Conservation (phyloP, 75 land plant species). For the Isoetes taiwanensis region DNA sequence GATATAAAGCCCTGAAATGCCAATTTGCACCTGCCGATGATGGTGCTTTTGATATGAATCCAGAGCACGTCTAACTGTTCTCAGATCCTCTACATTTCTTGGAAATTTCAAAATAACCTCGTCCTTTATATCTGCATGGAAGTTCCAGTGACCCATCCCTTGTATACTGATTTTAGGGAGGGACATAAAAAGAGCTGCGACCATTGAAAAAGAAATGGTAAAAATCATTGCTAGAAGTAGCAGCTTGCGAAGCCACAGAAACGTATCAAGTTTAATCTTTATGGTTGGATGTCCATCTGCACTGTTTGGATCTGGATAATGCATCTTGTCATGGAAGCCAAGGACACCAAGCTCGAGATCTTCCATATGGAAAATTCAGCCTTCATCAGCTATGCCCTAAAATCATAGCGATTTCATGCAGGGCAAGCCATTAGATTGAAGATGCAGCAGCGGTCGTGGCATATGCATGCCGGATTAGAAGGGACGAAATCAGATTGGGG, state of each 20-base stretch:
- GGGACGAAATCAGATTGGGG: too few relatives aligned
- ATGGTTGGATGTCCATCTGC: neutral
- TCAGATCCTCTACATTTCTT: neutral
- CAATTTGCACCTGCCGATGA: neutral
- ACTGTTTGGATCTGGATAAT: too few relatives aligned
- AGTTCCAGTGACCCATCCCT: neutral
- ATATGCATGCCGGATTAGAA: too few relatives aligned
- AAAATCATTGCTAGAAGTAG: neutral
- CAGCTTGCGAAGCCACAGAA: slow-evolving; percentile 4
- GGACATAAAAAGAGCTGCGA: neutral
- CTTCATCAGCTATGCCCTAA: too few relatives aligned
- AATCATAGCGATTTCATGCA: too few relatives aligned
- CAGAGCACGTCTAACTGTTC: neutral
- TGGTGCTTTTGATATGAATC: neutral
- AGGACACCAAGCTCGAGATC: too few relatives aligned
- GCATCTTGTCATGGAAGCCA: too few relatives aligned
- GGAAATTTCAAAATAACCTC: neutral
- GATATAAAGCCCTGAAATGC: neutral
- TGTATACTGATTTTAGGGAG: neutral
- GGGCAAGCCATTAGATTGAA: too few relatives aligned
- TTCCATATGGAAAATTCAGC: too few relatives aligned
- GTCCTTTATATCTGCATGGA: neutral
- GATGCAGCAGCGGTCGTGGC: too few relatives aligned
- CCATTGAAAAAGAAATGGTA: neutral
- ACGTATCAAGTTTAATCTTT: neutral